These are phyloP conservation scores for Monosporascus sp. DNA, from an alignment of 2,329 filamentous ascomycete genomes.

Conservation along the genomic window DNA sequence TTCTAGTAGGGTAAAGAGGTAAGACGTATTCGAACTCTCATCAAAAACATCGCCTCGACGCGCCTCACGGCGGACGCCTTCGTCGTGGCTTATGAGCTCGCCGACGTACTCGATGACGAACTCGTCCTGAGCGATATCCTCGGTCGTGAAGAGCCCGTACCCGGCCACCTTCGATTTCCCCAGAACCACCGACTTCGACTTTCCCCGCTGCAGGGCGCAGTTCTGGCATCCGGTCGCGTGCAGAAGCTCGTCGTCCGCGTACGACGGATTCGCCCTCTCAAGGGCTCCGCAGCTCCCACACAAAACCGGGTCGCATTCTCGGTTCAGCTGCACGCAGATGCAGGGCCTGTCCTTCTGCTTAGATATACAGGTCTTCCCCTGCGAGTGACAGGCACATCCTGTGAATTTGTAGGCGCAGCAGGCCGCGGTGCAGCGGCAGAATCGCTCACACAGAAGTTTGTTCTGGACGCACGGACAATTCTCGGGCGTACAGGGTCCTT, in stretches of 20 bases:
- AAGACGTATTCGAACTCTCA: slow-evolving; percentile 59
- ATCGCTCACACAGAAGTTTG: slow-evolving; percentile 65
- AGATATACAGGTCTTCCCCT: slow-evolving; percentile 53
- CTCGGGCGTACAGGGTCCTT: slow-evolving; percentile 54
- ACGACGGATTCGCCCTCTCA: slow-evolving; percentile 64
- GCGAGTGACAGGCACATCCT: slow-evolving; percentile 57
- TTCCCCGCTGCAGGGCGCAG: slow-evolving; percentile 62
- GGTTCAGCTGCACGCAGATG: slow-evolving; percentile 64
- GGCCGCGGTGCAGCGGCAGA: slow-evolving; percentile 58
- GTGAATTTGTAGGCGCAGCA: slow-evolving; percentile 59
- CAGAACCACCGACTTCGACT: slow-evolving; percentile 59
- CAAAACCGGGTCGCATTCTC: slow-evolving; percentile 75
- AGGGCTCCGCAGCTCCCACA: slow-evolving; percentile 66
- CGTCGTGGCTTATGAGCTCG: slow-evolving; percentile 65
- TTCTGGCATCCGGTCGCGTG: slow-evolving; percentile 63
- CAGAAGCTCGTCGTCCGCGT: slow-evolving; percentile 53
- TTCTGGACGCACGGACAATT: slow-evolving; percentile 59
- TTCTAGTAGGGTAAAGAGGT: slow-evolving; percentile 55
- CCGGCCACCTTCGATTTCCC: slow-evolving; percentile 68
- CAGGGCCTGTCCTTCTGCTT: slow-evolving; percentile 57
- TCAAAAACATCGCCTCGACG: slow-evolving; percentile 56
- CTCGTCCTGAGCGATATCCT: slow-evolving; percentile 61
- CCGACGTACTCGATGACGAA: slow-evolving; percentile 79
- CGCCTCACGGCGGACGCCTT: slow-evolving; percentile 63
- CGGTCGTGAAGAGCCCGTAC: slow-evolving; percentile 69